Base-by-base conservation (phyloP, 306 rosid species). In the Parietaria judaica region DNA sequence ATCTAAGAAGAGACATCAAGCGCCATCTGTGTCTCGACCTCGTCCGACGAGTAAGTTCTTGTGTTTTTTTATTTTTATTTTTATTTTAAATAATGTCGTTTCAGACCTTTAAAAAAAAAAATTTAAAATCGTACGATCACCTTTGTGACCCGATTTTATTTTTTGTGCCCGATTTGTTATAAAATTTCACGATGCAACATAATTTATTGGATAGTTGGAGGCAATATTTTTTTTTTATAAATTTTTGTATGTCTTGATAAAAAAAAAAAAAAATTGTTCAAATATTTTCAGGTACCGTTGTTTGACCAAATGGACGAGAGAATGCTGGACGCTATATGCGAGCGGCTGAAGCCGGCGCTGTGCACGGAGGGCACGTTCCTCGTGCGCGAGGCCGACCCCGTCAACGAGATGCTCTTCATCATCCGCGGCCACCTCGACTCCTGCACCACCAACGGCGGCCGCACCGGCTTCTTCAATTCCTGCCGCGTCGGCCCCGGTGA, bases 261-360 rank as follows among this genome's bases (percentile, higher is more conserved):
- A 23, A 23, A 23, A 23, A 23, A 23, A 23, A 23, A 23, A 23
- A 23, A 23, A 23, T 23, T 23, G 31, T 23, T 23, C 31, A 23
- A 23, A 23, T 23, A 23, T 23, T 23, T 23, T 50, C 79, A 92
- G 98, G 96, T 94, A 3, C 95, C 97, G 0, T 60, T 88, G 56
- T 88, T 94, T 57, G 90, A 88, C 66, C 87, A 94, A 81, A 94
- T 94, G 99, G 99, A 94, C 17, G 99, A 94, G 74, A 79, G 89
- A 60, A 88, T 83, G 94, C 81, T 86, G 17, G 99, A 88, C 17
- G 99, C 99, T 9, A 86, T 94, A 71, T 94, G 99, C 43, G 97
- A 94, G 69, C 79, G 99, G 68, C 79, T 94, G 48, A 88, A 86
- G 67, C 95, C 95, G 1, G 86, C 94, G 12, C 62, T 86, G 70